Evolutionary conservation across 768 basidiomycete species (phyloP).

Genomic region (Pleurotus platypus): DNA sequence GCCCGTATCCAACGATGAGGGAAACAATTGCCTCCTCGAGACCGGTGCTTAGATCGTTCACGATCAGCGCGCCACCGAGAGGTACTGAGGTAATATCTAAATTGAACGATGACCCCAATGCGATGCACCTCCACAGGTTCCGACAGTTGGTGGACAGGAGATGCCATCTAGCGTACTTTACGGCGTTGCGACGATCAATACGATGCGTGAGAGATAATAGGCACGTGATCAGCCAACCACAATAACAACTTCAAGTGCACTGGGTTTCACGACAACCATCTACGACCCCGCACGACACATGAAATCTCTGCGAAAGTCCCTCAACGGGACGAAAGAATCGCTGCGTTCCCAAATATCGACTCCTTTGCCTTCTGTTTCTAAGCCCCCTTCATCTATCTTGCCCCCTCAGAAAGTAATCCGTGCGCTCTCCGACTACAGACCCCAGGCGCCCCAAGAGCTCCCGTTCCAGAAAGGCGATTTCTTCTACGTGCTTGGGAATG

Average conservation of each 20-base stretch:
- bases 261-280: constrained; percentile 22
- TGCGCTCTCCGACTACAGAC: constrained; percentile 63
- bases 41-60: too few relatives aligned
- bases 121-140: too few relatives aligned
- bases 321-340: constrained; percentile 61
- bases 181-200: too few relatives aligned
- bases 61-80: too few relatives aligned
- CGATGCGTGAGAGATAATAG: background rate
- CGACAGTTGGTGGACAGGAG: too few relatives aligned
- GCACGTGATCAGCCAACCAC: background rate
- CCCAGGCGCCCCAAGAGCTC: constrained; percentile 79
- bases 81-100: too few relatives aligned
- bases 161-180: too few relatives aligned
- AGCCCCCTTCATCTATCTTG: constrained; percentile 63
- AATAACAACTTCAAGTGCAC: too few relatives aligned
- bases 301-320: constrained; percentile 82
- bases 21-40: too few relatives aligned
- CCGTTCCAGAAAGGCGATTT: constrained; percentile 94
- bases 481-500: constrained; percentile 89
- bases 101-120: too few relatives aligned
- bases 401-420: constrained; percentile 97
- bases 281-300: constrained; percentile 36
- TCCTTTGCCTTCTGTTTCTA: constrained; percentile 65
- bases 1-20: too few relatives aligned
- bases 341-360: constrained; percentile 66